Conservation (phyloP, 2,329 filamentous ascomycete species). For the Talaromyces sp. region DNA sequence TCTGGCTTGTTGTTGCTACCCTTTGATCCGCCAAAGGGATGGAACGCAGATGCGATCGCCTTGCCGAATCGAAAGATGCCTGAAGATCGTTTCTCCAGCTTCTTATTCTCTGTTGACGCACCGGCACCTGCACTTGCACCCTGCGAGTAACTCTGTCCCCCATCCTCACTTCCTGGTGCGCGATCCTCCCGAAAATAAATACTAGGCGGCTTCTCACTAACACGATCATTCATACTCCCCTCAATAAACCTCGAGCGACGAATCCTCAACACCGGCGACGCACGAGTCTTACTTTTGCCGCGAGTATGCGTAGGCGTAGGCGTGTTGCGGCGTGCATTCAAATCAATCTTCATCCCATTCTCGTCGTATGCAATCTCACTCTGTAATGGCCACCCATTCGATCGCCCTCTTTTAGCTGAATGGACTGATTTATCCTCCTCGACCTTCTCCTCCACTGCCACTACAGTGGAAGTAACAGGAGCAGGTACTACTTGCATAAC, state of each 20-base stretch:
- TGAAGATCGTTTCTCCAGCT: constrained; percentile 39
- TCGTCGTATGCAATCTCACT: constrained; percentile 23
- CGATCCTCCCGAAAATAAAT: constrained; percentile 56
- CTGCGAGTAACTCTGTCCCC: constrained; percentile 20
- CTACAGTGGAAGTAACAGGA: neutral
- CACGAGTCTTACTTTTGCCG: neutral
- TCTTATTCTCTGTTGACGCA: neutral
- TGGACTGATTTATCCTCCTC: constrained; percentile 25
- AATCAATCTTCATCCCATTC: constrained; percentile 21
- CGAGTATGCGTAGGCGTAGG: constrained; percentile 21
- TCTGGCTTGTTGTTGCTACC: constrained; percentile 31
- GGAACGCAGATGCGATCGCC: constrained; percentile 54
- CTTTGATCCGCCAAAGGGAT: constrained; percentile 51
- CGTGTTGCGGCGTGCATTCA: neutral
- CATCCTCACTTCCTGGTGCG: neutral
- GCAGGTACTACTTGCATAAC: neutral
- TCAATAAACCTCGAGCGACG: constrained; percentile 69
- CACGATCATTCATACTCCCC: constrained; percentile 81
- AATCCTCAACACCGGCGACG: constrained; percentile 31
- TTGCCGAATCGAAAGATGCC: constrained; percentile 58
- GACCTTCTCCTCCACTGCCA: neutral
- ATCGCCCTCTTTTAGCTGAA: constrained; percentile 45
- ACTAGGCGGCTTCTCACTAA: constrained; percentile 67
- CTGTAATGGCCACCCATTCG: constrained; percentile 46
- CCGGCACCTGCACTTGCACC: constrained; percentile 20